Base-by-base conservation (phyloP, 2,329 filamentous ascomycete species). In the Pyrenophora teres region DNA sequence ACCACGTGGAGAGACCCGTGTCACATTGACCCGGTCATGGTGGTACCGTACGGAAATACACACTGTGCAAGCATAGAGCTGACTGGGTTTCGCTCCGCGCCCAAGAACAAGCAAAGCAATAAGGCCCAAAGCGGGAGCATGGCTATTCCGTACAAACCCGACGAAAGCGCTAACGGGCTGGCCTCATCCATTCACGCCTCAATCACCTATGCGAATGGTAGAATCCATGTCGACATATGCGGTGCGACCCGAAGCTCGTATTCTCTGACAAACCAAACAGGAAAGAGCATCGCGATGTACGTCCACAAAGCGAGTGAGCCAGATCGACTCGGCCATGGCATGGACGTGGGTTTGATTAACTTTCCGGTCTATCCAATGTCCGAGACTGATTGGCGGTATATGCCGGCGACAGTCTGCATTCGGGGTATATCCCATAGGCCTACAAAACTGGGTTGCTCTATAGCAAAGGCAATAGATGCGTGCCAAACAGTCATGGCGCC, bases 211-310 rank as follows among this genome's bases (percentile, higher is more conserved):
- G 37, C 18, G 12, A 7, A 30, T 19, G 27, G 18, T 39, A 15
- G 12, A 19, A 33, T 36, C 46, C 46, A 23, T 48, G 46, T 33
- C 38, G 13, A 16, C 15, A 15, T 41, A 23, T 13, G 45, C 45
- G 37, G 45, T 47, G 35, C 45, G 38, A 41, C 45, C 38, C 45
- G 38, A 41, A 36, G 4, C 7, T 48, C 37, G 38, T 40, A 16
- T 48, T 8, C 15, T 37, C 21, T 15, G 30, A 44, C 31, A n/a
- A 15, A n/a, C 12, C 10, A n/a, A 21, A n/a, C n/a, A 33, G 30
- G 13, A 6, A 41, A 41, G 30, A 18, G 31, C 21, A 30, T 40
- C 25, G 44, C 13, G 27, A 33, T 13, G 43, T 25, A 38, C 35
- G 10, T 40, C 6, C 23, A 23, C 16, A 27, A 15, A 16, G 6